Conservation (phyloP, 306 rosid species). For the Alnus glutinosa region DNA sequence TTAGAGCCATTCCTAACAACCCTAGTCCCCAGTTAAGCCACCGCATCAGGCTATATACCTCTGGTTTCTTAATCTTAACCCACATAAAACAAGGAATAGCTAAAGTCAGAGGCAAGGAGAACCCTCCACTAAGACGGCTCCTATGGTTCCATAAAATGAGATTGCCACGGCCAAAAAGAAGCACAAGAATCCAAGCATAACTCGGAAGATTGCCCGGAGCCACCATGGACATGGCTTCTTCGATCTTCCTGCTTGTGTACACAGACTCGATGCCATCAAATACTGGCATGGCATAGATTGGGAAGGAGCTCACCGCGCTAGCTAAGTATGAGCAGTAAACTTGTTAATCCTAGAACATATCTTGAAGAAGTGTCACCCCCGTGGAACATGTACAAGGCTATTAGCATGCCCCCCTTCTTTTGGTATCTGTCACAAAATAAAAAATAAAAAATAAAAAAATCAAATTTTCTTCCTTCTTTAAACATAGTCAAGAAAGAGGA, state of each 20-base stretch:
- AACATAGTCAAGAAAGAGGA: neutral
- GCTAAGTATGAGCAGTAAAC: conserved; percentile 42
- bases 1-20: conserved; percentile 31
- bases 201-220: conserved; percentile 34
- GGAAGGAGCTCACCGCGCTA: conserved; percentile 40
- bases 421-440: conserved; percentile 33
- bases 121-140: conserved; percentile 45
- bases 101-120: conserved; percentile 51
- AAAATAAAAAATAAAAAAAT: neutral
- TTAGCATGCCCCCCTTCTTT: conserved; percentile 39
- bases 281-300: conserved; percentile 55
- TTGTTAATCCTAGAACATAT: conserved; percentile 31
- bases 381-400: conserved; percentile 41
- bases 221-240: conserved; percentile 53
- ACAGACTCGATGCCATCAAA: conserved; percentile 47
- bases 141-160: conserved; percentile 39
- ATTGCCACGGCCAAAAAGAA: conserved; percentile 44
- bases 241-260: conserved; percentile 35
- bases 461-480: neutral
- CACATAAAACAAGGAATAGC: conserved; percentile 57
- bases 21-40: conserved; percentile 43
- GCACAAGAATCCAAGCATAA: conserved; percentile 28
- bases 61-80: conserved; percentile 50
- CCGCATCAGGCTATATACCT: conserved; percentile 28
- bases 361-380: conserved; percentile 35